Conservation (phyloP, 495 filamentous ascomycete genomes). For the Daldinia concentrica region DNA sequence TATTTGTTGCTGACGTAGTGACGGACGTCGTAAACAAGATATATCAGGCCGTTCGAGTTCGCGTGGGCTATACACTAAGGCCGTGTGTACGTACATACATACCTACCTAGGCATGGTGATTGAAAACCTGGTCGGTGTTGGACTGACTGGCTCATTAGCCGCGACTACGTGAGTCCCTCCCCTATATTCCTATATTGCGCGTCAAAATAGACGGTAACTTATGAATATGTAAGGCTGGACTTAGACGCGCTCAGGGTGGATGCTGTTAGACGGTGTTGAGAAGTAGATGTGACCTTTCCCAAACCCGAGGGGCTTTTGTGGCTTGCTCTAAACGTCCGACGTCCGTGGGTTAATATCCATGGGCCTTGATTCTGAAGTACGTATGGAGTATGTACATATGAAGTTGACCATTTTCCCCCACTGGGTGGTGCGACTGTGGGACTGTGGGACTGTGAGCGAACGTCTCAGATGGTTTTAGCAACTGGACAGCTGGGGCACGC, state of each 20-base stretch:
- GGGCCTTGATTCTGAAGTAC: conserved; percentile 13
- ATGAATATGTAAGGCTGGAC: neutral
- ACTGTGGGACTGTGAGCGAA: conserved; percentile 20
- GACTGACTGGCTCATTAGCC: conserved; percentile 32
- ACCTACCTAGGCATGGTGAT: neutral
- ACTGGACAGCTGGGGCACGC: conserved; percentile 4
- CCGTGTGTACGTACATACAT: no score
- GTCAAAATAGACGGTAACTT: conserved; percentile 27
- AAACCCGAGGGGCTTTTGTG: conserved; percentile 12
- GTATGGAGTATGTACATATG: conserved; percentile 17
- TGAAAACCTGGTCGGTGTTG: neutral
- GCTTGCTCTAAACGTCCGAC: conserved; percentile 1
- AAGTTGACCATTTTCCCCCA: conserved; percentile 3
- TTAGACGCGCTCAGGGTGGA: conserved; percentile 14
- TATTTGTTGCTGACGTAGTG: neutral
- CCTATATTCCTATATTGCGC: conserved; percentile 1
- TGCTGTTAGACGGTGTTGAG: neutral
- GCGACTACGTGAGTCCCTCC: conserved; percentile 12
- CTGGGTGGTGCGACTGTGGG: conserved; percentile 8
- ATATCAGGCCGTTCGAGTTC: no score
- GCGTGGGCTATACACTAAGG: neutral
- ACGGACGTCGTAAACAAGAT: neutral
- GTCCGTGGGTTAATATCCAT: conserved; percentile 13
- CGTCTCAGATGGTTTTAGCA: conserved; percentile 32
- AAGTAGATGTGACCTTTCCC: conserved; percentile 14